Evolutionary conservation across 2,329 filamentous ascomycete species (phyloP).

Genomic region (Basipetospora chlamydospora): DNA sequence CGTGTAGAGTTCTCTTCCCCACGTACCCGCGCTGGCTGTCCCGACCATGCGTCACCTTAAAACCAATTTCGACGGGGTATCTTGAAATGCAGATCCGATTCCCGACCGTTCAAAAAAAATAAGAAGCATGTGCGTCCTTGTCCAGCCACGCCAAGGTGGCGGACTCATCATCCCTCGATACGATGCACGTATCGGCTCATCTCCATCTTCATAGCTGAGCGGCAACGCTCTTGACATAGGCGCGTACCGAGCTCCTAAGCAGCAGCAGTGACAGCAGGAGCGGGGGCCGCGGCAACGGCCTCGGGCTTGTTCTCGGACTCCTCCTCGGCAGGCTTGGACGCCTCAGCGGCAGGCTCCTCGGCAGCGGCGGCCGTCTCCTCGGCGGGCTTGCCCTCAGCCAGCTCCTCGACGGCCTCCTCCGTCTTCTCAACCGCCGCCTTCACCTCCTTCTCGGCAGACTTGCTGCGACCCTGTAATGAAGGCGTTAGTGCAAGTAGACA

Average conservation of each 20-base stretch:
- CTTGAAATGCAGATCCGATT: conserved; percentile 43
- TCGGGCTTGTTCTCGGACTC: conserved; percentile 28
- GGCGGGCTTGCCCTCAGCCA: too few species aligned
- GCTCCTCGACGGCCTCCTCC: too few species aligned
- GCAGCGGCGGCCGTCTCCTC: conserved; percentile 13
- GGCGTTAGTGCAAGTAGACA: background rate
- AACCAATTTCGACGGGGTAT: conserved; percentile 40
- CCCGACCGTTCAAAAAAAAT: conserved; percentile 22
- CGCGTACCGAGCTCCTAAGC: conserved; percentile 28
- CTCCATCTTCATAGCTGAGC: too few species aligned
- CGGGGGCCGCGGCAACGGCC: conserved; percentile 22
- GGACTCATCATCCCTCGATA: too few species aligned
- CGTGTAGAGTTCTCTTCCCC: too few species aligned
- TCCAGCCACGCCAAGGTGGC: too few species aligned
- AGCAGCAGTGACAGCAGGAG: conserved; percentile 34
- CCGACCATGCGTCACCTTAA: conserved; percentile 11
- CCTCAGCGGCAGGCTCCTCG: conserved; percentile 8
- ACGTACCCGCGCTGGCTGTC: too few species aligned
- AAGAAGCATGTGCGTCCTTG: too few species aligned
- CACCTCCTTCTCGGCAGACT: conserved; percentile 19
- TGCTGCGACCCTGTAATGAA: conserved; percentile 16
- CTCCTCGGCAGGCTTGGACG: conserved; percentile 13
- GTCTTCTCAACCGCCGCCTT: conserved; percentile 20
- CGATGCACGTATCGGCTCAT: too few species aligned
- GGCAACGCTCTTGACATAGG: too few species aligned